Conservation (phyloP, 306 rosid species). For the Hippophae gyantsensis region DNA sequence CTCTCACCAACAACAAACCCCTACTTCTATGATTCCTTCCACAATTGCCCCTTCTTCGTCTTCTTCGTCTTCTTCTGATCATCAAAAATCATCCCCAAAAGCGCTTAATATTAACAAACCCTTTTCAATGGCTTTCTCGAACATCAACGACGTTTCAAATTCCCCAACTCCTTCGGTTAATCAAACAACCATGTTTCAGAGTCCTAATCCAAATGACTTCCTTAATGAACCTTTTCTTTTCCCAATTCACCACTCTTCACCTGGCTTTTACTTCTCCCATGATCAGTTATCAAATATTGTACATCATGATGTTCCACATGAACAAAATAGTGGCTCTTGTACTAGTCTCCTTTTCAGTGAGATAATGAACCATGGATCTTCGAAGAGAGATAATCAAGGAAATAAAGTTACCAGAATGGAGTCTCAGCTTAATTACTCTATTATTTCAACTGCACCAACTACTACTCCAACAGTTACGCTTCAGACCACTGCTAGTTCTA, state of each 20-base stretch:
- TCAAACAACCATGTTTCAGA: slow-evolving; percentile 19
- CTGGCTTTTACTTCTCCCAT: slow-evolving; percentile 57
- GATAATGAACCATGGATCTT: slow-evolving; percentile 36
- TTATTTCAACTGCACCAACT: slow-evolving; percentile 18
- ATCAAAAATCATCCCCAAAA: slow-evolving; percentile 47
- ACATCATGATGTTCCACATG: slow-evolving; percentile 19
- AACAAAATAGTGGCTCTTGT: slow-evolving; percentile 37
- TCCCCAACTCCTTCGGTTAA: slow-evolving; percentile 46
- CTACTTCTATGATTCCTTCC: slow-evolving; percentile 14
- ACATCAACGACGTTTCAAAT: slow-evolving; percentile 31
- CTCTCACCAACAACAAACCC: slow-evolving; percentile 20
- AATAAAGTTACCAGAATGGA: slow-evolving; percentile 19
- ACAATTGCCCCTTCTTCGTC: slow-evolving; percentile 22
- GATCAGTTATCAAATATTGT: slow-evolving; percentile 41
- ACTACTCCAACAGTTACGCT: slow-evolving; percentile 11
- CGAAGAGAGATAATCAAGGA: slow-evolving; percentile 44
- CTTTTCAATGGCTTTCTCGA: slow-evolving; percentile 42
- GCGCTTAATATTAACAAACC: slow-evolving; percentile 18
- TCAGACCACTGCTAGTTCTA: slow-evolving; percentile 31
- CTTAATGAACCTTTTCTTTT: slow-evolving; percentile 46
- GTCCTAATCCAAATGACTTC: slow-evolving; percentile 32
- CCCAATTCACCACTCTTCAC: slow-evolving; percentile 28
- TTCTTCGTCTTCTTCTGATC: slow-evolving; percentile 64
- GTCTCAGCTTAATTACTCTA: slow-evolving; percentile 30
- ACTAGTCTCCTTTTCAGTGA: slow-evolving; percentile 59